Percentiles rank a stretch among this genome's conserved stretches.
phyloP scores from a whole-genome alignment of 208 protist species.

The Trypanosomatidae sp. region DNA sequence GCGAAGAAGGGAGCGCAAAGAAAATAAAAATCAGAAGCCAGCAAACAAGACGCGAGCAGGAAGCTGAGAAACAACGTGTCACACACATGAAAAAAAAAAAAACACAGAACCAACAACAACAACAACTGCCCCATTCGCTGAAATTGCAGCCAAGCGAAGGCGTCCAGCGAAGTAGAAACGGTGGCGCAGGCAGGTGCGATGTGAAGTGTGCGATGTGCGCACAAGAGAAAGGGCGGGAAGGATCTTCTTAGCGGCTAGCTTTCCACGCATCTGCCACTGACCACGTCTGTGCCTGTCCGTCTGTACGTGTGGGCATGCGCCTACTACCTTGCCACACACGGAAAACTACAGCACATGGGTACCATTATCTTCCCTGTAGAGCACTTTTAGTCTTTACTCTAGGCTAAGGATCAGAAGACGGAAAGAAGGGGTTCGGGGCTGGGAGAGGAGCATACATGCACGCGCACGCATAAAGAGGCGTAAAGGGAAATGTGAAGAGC shows the following conservation, averaged over 20 bases:
- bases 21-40: neutral
- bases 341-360: neutral
- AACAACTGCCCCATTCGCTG: neutral
- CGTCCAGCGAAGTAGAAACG: too few species aligned
- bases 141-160: neutral
- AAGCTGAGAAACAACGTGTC: conserved; percentile 2
- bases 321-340: neutral
- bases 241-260: conserved; percentile 5
- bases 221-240: neutral
- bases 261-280: neutral
- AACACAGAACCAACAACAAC: neutral
- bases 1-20: neutral
- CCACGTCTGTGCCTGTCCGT: too few species aligned
- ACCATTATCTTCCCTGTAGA: neutral
- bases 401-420: neutral
- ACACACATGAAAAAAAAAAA: conserved; percentile 4
- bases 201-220: neutral
- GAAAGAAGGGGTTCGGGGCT: too few species aligned
- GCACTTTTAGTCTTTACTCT: neutral
- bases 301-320: neutral
- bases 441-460: neutral
- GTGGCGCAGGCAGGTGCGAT: neutral
- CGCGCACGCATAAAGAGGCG: neutral
- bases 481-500: neutral
- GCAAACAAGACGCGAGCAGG: conserved; percentile 1